Evolutionary conservation across 1,139 yeast species (phyloP).

Genomic region (Tardiomyces depauwii): DNA sequence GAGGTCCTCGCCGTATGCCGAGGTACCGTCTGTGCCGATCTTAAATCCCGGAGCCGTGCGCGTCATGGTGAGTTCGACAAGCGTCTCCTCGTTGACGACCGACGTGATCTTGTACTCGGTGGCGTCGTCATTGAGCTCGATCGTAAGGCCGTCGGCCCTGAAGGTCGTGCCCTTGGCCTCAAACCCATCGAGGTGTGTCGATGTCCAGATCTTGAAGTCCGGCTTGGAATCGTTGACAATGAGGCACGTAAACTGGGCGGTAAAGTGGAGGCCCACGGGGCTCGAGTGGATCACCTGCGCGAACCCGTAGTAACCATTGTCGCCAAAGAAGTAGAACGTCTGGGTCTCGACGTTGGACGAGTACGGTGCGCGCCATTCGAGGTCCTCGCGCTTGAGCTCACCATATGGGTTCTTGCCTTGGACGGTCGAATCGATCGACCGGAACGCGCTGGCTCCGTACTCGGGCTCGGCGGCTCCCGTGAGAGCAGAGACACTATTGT

Average conservation of each 20-base stretch:
- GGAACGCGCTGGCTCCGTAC: constrained; percentile 86
- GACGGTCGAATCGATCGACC: constrained; percentile 61
- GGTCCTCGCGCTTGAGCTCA: constrained; percentile 50
- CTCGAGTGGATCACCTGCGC: constrained; percentile 93
- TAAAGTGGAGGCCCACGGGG: constrained; percentile 77
- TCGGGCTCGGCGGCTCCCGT: constrained; percentile 98
- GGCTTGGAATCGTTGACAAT: constrained; percentile 45
- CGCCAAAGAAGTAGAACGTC: constrained; percentile 69
- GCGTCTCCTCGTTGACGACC: constrained; percentile 56
- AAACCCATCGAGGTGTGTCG: constrained; percentile 69
- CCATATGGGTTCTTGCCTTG: constrained; percentile 42
- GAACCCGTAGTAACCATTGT: constrained; percentile 64
- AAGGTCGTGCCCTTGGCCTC: constrained; percentile 68
- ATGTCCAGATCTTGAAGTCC: constrained; percentile 63
- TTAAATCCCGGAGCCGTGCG: constrained; percentile 73
- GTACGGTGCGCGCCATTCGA: constrained; percentile 62
- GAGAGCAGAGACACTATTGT: constrained; percentile 55
- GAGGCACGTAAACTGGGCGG: constrained; percentile 92
- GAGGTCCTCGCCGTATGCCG: constrained; percentile 67
- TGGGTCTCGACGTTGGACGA: constrained; percentile 93
- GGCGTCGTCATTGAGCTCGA: constrained; percentile 49
- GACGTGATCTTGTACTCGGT: constrained; percentile 50
- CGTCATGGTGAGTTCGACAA: constrained; percentile 55
- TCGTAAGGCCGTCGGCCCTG: constrained; percentile 50
- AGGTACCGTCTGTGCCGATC: constrained; percentile 79